Conservation (phyloP, 805 yeast species). For the Wickerhamomyces hampshirensis region DNA sequence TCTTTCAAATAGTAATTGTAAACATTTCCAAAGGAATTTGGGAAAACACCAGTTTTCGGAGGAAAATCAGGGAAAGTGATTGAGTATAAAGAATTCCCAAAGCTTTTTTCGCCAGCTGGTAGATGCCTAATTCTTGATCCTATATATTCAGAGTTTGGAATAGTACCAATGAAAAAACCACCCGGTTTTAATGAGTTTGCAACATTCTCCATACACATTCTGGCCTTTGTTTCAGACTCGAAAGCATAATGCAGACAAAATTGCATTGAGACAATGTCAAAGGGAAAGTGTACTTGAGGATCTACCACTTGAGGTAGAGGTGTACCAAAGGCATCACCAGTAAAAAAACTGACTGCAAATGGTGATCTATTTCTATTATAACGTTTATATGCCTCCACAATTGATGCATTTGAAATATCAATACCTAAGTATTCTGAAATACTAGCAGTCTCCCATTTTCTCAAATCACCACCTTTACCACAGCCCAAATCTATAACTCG, state of each 20-base stretch:
- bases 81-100: slow-evolving; percentile 83
- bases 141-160: slow-evolving; percentile 86
- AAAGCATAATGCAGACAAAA: slow-evolving; percentile 95
- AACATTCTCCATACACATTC: slow-evolving; percentile 68
- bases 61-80: slow-evolving; percentile 78
- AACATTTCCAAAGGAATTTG: slow-evolving; percentile 75
- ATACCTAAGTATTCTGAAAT: slow-evolving; percentile 81
- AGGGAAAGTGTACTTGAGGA: slow-evolving; percentile 67
- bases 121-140: slow-evolving; percentile 57
- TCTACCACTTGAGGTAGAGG: slow-evolving; percentile 63
- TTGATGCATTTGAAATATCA: slow-evolving; percentile 86
- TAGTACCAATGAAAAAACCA: slow-evolving; percentile 89
- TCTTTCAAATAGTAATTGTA: slow-evolving; percentile 81
- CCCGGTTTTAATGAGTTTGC: slow-evolving; percentile 72
- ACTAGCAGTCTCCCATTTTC: slow-evolving; percentile 76
- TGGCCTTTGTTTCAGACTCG: slow-evolving; percentile 75
- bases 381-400: slow-evolving; percentile 77
- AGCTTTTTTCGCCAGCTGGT: slow-evolving; percentile 48
- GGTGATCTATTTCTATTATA: slow-evolving; percentile 51
- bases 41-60: slow-evolving; percentile 69
- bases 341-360: slow-evolving; percentile 80
- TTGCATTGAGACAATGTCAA: slow-evolving; percentile 85
- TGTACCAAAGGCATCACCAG: slow-evolving; percentile 85
- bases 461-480: slow-evolving; percentile 97
- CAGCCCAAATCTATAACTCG: slow-evolving; percentile 85